Base-by-base conservation (phyloP, 306 rosid genomes). In the Quercus rubra region DNA sequence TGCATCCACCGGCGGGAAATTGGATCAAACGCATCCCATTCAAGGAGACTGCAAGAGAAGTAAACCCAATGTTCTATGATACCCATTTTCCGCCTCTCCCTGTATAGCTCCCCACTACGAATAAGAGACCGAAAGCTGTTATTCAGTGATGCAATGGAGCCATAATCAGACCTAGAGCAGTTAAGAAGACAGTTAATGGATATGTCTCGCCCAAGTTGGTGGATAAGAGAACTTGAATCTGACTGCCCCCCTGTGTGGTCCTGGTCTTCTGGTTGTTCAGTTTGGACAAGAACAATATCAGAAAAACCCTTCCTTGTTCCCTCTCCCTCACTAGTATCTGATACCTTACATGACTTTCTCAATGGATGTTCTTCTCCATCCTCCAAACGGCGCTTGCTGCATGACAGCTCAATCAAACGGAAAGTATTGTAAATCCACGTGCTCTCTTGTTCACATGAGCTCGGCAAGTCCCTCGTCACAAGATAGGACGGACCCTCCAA, bases 21-120 rank as follows among this genome's bases (percentile, higher is more conserved):
- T 9, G 98, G 97, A 89, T 92, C 93, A 63, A 82, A 92, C 41
- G 91, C 97, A 54, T 87, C 88, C 98, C 98, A 94, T 55, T 86
- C 87, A 25, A 79, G 80, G 71, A 86, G 79, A 49, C 68, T 72
- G 74, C 96, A 92, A 14, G 98, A 92, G 78, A 94, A 90, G 85
- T 94, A 94, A 78, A 89, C 81, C 97, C 98, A 94, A 75, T 90
- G 86, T 71, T 94, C 98, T 2, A 81, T 69, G 14, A 90, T 71
- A 2, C 90, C 96, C 88, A 85, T 78, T 63, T 77, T 73, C 52
- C 83, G 76, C 84, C 98, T 86, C 6, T 88, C 61, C 41, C 41
- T 77, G 71, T 92, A 92, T 35, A 94, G 77, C 78, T 92, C 96
- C 46, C 97, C 96, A 8, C 55, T 77, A 3, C 54, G 85, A 69